phyloP scores from a whole-genome alignment of 345 rosid genomes.

The Gossypium raimondii region DNA sequence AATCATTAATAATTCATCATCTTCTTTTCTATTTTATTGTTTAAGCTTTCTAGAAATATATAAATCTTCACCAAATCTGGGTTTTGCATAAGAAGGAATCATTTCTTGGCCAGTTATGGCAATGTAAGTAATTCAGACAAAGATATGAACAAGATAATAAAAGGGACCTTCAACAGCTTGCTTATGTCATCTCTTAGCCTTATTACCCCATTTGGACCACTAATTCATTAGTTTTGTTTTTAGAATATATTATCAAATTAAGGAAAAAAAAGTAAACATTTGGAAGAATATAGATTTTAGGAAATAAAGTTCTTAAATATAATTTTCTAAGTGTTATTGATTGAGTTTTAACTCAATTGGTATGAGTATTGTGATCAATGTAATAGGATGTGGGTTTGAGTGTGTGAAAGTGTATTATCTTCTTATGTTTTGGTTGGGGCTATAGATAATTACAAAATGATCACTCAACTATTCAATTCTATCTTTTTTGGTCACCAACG shows the following conservation, averaged over 20 bases:
- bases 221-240: not conserved
- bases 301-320: not conserved
- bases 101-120: not conserved
- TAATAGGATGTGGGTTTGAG: no score
- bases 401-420: fast-evolving
- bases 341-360: no score
- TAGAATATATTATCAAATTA: not conserved
- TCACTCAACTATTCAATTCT: no score
- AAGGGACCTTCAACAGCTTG: not conserved
- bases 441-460: no score
- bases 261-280: not conserved
- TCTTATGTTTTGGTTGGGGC: no score
- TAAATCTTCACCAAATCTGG: not conserved
- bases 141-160: not conserved
- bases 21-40: not conserved
- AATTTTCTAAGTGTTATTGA: no score
- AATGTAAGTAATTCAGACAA: not conserved
- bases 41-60: not conserved
- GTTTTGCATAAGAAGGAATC: not conserved
- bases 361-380: no score
- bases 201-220: not conserved
- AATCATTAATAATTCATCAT: not conserved
- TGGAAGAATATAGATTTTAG: not conserved
- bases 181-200: not conserved
- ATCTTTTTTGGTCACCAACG: no score